Base-by-base conservation (phyloP, 768 basidiomycete genomes). In the Suillus bovinus region DNA sequence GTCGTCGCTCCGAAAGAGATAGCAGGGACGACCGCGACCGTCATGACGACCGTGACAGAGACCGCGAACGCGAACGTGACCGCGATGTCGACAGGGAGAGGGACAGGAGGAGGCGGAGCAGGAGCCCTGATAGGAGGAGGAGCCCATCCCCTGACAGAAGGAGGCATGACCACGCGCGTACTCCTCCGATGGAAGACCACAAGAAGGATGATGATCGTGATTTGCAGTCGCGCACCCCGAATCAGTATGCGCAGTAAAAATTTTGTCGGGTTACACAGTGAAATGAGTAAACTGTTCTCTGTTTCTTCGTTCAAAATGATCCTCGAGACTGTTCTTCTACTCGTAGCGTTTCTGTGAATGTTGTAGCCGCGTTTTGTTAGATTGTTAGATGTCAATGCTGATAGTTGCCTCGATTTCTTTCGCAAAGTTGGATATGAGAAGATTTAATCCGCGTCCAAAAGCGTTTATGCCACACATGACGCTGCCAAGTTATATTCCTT, bases 141-240 rank as follows among this genome's bases (percentile, higher is more conserved):
- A 81, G 81, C 72, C 72, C 75, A 72, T 76, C 80, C 11, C 81
- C 81, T 2, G 75, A 78, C 52, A 77, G 77, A 66, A 77, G 76
- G 62, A 72, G 70, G 54, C 79, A 82, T 7, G 84, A 85, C 56
- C 77, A 78, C 46, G 82, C 83, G 29, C 80, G 81, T 72, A 84
- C 86, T 52, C 86, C 84, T 57, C 79, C 80, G 6, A 68, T 69
- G 61, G 78, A 79, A 60, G 78, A 81, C 13, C 68, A 64, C 52
- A 80, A 80, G 64, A 75, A 76, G 50, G 81, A 82, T 49, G 81
- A 80, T 64, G 80, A 81, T 20, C 81, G 80, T 8, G 86, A 86
- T 58, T 75, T 79, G 71, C 82, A 27, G 7, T 63, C 66, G 11
- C 71, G 82, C 58, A 81, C 81, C 66, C 86, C 86, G 9, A 86